Conservation (phyloP, 495 filamentous ascomycete genomes). For the Zalerion maritima region DNA sequence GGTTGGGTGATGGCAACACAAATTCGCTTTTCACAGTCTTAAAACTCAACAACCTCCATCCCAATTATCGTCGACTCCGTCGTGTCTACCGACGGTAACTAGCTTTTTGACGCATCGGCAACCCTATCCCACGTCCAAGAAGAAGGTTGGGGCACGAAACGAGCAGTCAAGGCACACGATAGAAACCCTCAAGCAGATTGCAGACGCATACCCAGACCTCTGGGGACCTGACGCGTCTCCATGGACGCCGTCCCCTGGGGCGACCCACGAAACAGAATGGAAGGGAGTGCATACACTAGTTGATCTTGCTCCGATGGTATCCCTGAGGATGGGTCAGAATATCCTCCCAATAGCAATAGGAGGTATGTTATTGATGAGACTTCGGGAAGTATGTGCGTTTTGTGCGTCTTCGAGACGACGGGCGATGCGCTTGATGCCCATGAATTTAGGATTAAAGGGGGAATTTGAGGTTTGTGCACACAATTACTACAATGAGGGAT, state of each 20-base stretch:
- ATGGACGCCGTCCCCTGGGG: conserved; percentile 24
- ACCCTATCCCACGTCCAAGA: conserved; percentile 20
- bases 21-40: no score
- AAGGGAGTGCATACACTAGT: conserved; percentile 27
- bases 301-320: no score
- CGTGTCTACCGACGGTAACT: conserved; percentile 22
- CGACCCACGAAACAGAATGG: conserved; percentile 21
- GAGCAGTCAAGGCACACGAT: conserved; percentile 14
- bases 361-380: conserved; percentile 26
- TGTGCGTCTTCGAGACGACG: conserved; percentile 29
- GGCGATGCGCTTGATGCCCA: conserved; percentile 25
- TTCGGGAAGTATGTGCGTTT: conserved; percentile 21
- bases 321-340: conserved; percentile 24
- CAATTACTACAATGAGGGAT: no score
- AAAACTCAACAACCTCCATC: no score
- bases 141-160: conserved; percentile 25
- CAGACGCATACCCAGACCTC: conserved; percentile 28
- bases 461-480: conserved; percentile 28
- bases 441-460: conserved; percentile 28
- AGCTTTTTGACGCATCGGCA: conserved; percentile 26
- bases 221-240: conserved; percentile 21
- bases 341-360: conserved; percentile 22
- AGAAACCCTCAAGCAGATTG: conserved; percentile 17
- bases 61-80: conserved; percentile 23
- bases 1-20: no score